Conservation (phyloP, 225 moss, liverwort and hornwort genomes). For the Sphagnum tenellum region DNA sequence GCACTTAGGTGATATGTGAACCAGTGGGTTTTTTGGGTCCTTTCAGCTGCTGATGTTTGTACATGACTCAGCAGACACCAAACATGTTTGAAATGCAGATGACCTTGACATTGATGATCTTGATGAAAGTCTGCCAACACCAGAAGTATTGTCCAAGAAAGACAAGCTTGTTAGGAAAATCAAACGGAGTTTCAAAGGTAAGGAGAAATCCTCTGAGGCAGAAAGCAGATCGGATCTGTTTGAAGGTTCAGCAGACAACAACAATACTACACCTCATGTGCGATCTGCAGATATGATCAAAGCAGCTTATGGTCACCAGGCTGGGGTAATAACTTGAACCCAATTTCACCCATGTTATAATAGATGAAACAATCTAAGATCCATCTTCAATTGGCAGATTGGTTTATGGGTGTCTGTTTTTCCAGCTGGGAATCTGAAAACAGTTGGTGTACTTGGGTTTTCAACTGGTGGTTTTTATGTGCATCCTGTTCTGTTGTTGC, state of each 20-base stretch:
- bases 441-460: no score
- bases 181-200: slow-evolving; percentile 15
- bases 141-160: slow-evolving; percentile 45
- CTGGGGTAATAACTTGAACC: no score
- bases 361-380: no score
- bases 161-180: slow-evolving; percentile 61
- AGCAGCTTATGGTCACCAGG: slow-evolving; percentile 59
- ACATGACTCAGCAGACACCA: no score
- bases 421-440: no score
- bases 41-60: no score
- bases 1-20: no score
- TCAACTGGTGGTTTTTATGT: no score
- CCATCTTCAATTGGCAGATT: no score
- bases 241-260: slow-evolving; percentile 35
- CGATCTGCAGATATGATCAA: slow-evolving; percentile 81
- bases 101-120: slow-evolving; percentile 60
- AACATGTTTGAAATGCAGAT: slow-evolving; percentile 18
- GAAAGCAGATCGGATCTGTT: slow-evolving; percentile 69
- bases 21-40: no score
- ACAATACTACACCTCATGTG: slow-evolving; percentile 37
- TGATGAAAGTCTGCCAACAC: slow-evolving; percentile 30
- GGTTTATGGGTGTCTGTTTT: no score
- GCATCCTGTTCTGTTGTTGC: slow-evolving; percentile 7
- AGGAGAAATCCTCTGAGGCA: slow-evolving; percentile 61
- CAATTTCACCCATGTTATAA: no score